These are phyloP conservation scores for Buddleja alternifolia DNA, from an alignment of 257 asterid species.

Conservation along the genomic window DNA sequence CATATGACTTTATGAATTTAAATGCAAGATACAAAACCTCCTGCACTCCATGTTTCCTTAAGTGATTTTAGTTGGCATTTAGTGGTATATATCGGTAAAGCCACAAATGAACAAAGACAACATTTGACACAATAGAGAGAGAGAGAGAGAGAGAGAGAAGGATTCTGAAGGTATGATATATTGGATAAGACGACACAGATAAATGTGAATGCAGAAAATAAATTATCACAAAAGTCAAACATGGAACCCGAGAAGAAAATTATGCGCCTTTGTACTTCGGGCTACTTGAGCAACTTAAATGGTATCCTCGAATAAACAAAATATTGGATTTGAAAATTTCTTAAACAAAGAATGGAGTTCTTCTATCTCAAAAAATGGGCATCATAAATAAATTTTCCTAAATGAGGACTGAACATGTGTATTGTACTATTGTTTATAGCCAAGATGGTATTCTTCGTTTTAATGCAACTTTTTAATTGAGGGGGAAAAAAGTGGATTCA, in stretches of 20 bases:
- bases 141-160: neutral
- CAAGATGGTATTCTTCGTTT: slow-evolving; percentile 10
- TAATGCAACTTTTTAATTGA: too few relatives aligned
- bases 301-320: neutral
- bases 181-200: neutral
- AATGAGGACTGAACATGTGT: slow-evolving; percentile 8
- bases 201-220: neutral
- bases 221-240: neutral
- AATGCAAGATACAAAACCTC: slow-evolving; percentile 8
- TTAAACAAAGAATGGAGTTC: neutral
- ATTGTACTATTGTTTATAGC: slow-evolving; percentile 8
- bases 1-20: neutral
- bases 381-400: slow-evolving; percentile 22
- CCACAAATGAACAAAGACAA: neutral
- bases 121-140: slow-evolving; percentile 12
- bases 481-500: neutral
- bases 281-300: neutral
- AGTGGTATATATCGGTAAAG: neutral
- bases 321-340: too few relatives aligned
- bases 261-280: neutral
- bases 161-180: neutral
- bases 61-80: slow-evolving; percentile 9
- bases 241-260: neutral
- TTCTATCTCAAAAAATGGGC: slow-evolving; percentile 17
- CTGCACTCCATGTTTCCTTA: slow-evolving; percentile 1